Evolutionary conservation across 495 filamentous ascomycete genomes (phyloP), one percentile per base, ranked within the genome.

Genomic region (Copromyces sp.): DNA sequence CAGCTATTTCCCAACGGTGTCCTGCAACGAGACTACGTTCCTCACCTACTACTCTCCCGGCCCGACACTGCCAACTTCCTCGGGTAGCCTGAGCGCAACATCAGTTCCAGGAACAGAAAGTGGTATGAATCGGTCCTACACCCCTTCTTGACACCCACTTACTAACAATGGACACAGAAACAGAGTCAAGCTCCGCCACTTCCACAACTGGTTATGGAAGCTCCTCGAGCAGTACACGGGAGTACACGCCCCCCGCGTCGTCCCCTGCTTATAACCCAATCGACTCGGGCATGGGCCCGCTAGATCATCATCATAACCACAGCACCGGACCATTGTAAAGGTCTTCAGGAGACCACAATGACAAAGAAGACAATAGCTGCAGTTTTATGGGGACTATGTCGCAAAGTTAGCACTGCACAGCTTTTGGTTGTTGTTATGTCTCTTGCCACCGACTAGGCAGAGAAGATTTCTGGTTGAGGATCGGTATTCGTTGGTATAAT

Each of bases 231-330:
- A 35, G 24, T 12, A 40, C 35, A 35, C 16, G 39, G 35, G 69
- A 39, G n/a, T 53, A 70, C 45, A 44, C 76, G 3, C 0, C 35
- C 35, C 14, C 72, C 2, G 17, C 70, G 20, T 3, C 69, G 24
- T 47, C 65, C 41, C 68, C 75, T 4, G 68, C 72, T 17, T 70
- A 39, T 32, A 77, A 74, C 69, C 75, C 77, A 7, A 68, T 80
- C 38, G 70, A 79, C 47, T 69, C 72, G 8, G 78, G 78, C 17
- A 24, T 68, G 29, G 77, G 75, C 38, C 44, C 68, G 24, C 44
- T 80, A 37, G 78, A 80, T 17, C 78, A 79, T 41, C 78, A 79
- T 53, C 78, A 79, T 53, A 75, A 74, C 70, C 65, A 73, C 9
- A 73, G 68, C 40, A 29, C 12, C 24, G 53, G 12, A 32, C 53